These are phyloP conservation scores for Plantago elongata DNA, from an alignment of 257 asterid genomes.

Conservation along the genomic window DNA sequence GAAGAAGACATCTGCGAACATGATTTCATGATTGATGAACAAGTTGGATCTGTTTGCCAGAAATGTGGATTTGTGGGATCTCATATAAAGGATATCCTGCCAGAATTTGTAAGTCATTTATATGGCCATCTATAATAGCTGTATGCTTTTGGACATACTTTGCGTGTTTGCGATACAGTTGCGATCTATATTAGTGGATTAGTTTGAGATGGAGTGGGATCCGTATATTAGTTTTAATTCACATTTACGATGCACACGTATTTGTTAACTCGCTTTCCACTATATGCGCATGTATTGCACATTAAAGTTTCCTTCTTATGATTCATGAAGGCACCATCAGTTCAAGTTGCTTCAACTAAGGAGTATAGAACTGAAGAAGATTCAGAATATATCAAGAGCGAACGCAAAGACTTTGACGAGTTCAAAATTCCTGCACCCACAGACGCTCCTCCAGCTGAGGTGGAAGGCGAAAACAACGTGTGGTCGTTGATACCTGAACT, in stretches of 20 bases:
- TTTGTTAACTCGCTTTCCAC: no score
- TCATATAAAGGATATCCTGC: constrained; percentile 81
- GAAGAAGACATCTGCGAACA: constrained; percentile 51
- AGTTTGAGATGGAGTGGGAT: not conserved
- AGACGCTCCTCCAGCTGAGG: constrained; percentile 39
- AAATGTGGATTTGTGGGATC: constrained; percentile 72
- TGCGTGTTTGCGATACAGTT: not conserved
- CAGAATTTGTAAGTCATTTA: constrained; percentile 62
- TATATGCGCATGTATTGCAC: no score
- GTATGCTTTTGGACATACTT: no score
- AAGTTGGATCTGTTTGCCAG: constrained; percentile 75
- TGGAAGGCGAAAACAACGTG: constrained; percentile 56
- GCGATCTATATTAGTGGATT: not conserved
- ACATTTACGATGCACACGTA: no score
- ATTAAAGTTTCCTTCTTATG: constrained; percentile 1
- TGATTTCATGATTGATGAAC: constrained; percentile 72
- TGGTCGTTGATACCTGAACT: constrained; percentile 94
- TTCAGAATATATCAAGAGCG: constrained; percentile 35
- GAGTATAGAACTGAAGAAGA: constrained; percentile 54
- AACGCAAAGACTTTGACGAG: constrained; percentile 33
- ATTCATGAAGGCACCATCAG: constrained; percentile 36
- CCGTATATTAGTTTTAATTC: no score
- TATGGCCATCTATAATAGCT: not conserved
- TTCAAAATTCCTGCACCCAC: constrained; percentile 53
- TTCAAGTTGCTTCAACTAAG: constrained; percentile 33